Conservation (phyloP, 495 filamentous ascomycete genomes). For the Cryomyces minteri region DNA sequence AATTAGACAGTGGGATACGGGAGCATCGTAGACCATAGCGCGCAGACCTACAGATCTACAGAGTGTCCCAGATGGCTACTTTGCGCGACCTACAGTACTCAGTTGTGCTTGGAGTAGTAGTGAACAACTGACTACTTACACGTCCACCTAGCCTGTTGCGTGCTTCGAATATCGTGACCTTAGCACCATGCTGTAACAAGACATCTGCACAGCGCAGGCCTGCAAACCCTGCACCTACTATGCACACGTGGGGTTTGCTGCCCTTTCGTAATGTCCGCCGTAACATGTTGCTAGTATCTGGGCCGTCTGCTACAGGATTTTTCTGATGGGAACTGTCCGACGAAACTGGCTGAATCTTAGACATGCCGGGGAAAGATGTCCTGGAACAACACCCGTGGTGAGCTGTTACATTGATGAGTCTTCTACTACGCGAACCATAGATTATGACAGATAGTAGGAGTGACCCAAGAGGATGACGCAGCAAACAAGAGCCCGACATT, state of each 20-base stretch:
- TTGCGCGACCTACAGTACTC: not conserved
- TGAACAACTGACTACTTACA: conserved; percentile 26
- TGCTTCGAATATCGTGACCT: conserved; percentile 74
- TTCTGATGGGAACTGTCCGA: not conserved
- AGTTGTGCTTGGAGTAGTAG: not conserved
- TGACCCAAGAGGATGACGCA: no score
- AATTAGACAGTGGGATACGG: conserved; percentile 1
- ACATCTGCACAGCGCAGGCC: conserved; percentile 76
- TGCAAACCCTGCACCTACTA: conserved; percentile 79
- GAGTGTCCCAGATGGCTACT: conserved; percentile 23
- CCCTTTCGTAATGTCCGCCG: conserved; percentile 1
- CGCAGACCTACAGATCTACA: conserved; percentile 30
- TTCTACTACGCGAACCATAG: no score
- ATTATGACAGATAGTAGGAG: no score
- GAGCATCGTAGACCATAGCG: not conserved
- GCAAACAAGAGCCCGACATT: no score
- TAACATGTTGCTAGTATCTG: not conserved
- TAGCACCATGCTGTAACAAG: conserved; percentile 55
- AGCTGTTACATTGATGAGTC: no score
- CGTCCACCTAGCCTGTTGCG: conserved; percentile 71
- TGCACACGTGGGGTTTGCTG: conserved; percentile 35
- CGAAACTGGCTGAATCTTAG: conserved; percentile 1
- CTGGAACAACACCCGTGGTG: no score
- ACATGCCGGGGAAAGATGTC: not conserved
- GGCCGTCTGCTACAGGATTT: not conserved